Evolutionary conservation across 108 stramenopile species (phyloP), one percentile per base, ranked within the genome.

Genomic region (Craspedostauros australis): DNA sequence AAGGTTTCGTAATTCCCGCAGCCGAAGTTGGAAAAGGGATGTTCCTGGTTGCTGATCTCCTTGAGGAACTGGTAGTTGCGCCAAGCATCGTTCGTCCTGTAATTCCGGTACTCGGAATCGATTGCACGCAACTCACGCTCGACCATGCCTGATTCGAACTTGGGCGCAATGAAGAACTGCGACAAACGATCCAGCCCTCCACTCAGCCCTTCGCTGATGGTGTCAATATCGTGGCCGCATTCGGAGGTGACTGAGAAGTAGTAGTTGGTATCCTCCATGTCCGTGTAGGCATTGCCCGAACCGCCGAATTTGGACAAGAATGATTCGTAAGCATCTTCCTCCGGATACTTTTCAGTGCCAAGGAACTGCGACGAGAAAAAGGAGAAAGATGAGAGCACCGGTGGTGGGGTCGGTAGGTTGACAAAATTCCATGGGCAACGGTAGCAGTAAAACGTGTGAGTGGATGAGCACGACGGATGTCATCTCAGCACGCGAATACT

Each of bases 131-230:
- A 50, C 68, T 99, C 99, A 18, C 96, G 76, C 29, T 90, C 95
- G 11, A 92, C 80, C 71, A 89, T 84, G 32, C 65, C 59, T 39
- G 66, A 54, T 16, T 84, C 82, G 68, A 99, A 97, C 3, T 76
- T 53, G n/a, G 99, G 99, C 3, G 79, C 47, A n/a, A 94, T 77
- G 60, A 99, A 99, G 65, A 99, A 99, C 51, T 92, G 90, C 4
- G 95, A 75, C 41, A 98, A 91, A 25, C 94, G 75, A 64, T 99
- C 97, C 48, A 99, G 58, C 24, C 88, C 95, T 1, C 90, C 95
- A 18, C 64, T 36, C 14, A 97, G 60, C 14, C 73, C 82, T 20
- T 75, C 76, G 19, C 79, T 75, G 6, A 72, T 67, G 31, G 57
- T 46, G 8, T 76, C 56, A 0, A 34, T 39, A 20, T 50, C 61